A percentile compares a stretch with the other conserved stretches of the same genome.
phyloP scores from a whole-genome alignment of 1,139 yeast species.

The Lodderomyces pseudojiufengensis region DNA sequence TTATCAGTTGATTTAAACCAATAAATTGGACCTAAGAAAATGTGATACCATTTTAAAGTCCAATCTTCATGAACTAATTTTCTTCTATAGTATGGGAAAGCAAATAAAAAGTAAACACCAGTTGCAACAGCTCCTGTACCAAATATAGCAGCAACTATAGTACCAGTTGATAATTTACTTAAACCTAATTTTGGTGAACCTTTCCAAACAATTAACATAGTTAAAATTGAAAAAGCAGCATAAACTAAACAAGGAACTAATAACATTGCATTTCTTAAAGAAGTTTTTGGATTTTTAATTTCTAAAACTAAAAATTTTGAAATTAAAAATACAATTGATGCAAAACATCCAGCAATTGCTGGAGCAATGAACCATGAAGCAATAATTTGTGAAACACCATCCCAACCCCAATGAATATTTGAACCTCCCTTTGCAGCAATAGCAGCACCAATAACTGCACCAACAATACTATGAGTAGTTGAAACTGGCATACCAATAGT shows the following conservation, averaged over 20 bases:
- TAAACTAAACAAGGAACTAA: constrained; percentile 63
- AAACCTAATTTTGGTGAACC: constrained; percentile 67
- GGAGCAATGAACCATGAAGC: constrained; percentile 87
- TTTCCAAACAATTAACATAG: constrained; percentile 63
- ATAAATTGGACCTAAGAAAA: constrained; percentile 54
- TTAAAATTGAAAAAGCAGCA: constrained; percentile 57
- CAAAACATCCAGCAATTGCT: constrained; percentile 61
- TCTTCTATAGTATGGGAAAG: constrained; percentile 63
- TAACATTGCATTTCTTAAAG: constrained; percentile 52
- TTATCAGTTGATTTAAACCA: constrained; percentile 53
- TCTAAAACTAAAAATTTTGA: constrained; percentile 63
- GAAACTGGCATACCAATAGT: constrained; percentile 70
- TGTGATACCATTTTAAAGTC: constrained; percentile 59
- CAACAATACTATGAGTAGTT: constrained; percentile 76
- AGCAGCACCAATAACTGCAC: constrained; percentile 73
- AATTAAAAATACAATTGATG: constrained; percentile 54
- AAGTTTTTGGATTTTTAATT: constrained; percentile 39
- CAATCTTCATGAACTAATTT: constrained; percentile 62
- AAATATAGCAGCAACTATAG: constrained; percentile 53
- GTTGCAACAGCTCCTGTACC: constrained; percentile 62
- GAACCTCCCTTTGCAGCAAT: constrained; percentile 64
- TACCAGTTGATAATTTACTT: constrained; percentile 46
- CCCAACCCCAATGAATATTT: constrained; percentile 72
- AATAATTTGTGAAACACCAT: constrained; percentile 65
- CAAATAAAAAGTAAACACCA: constrained; percentile 48